Base-by-base conservation (phyloP, 441 rosid genomes). In the Corymbia calophylla region DNA sequence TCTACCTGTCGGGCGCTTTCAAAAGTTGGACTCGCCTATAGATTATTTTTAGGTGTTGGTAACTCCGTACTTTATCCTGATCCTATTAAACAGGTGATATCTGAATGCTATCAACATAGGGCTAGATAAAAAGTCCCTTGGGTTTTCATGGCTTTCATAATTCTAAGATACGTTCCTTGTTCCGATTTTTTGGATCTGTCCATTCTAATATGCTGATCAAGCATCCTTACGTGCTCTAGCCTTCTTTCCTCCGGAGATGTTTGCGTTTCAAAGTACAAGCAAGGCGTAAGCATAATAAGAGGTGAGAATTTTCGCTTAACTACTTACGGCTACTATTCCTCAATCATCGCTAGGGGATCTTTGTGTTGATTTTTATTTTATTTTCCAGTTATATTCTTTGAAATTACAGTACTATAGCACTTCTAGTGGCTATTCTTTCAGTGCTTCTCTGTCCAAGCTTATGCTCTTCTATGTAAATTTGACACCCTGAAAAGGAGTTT, bases 211-310 rank as follows among this genome's bases (percentile, higher is more conserved):
- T 89, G 77, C 87, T 92, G 87, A 89, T 89, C n/a, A 53, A 82
- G 15, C 31, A 54, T 58, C 60, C 77, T 44, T 91, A 91, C 68
- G 88, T 62, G 77, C 62, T 93, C 92, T 92, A 96, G 99, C 98
- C 98, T 88, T 92, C 95, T 66, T 96, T 95, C 91, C 98, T 97
- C 90, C 93, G 92, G 90, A 95, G 99, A 95, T 93, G 96, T 91
- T 91, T 97, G 94, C 93, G 87, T 88, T 97, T 93, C 94, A 95
- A 91, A 93, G 88, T 91, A 55, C 93, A 89, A 89, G 93, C 92
- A 73, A 95, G 90, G 91, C 94, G 90, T 39, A 92, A 92, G 92
- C 93, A 89, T 48, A 92, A 91, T 89, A 94, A 92, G 93, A 93
- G 94, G 98, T 96, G 93, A 77, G 88, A 56, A 80, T 89, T 89